phyloP scores from a whole-genome alignment of 805 yeast species.

The Myxozyma melibiosi region DNA sequence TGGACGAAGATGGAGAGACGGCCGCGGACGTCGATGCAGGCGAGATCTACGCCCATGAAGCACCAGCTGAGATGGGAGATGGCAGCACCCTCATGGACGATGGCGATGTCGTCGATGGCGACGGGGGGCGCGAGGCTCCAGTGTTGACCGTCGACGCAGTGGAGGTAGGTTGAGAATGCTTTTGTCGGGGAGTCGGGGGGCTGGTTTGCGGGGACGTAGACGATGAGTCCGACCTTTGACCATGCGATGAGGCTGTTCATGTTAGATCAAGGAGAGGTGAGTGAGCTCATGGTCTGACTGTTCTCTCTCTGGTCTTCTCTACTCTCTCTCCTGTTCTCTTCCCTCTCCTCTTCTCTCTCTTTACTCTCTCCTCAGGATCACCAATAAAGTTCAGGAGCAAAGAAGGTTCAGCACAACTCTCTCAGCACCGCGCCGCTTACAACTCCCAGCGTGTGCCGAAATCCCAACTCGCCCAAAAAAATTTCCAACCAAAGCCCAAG shows the following conservation, averaged over 20 bases:
- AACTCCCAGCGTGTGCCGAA: constrained; percentile 12
- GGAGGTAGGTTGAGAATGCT: constrained; percentile 45
- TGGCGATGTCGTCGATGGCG: constrained; percentile 38
- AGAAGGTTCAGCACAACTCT: constrained; percentile 2
- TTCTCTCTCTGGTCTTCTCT: too few relatives aligned
- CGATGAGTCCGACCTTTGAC: constrained; percentile 35
- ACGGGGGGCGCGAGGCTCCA: constrained; percentile 77
- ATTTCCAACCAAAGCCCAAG: too few relatives aligned
- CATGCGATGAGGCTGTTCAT: constrained; percentile 27
- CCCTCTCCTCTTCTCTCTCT: too few relatives aligned
- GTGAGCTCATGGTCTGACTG: too few relatives aligned
- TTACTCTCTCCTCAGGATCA: too few relatives aligned
- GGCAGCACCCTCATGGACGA: constrained; percentile 28
- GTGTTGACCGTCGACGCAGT: constrained; percentile 68
- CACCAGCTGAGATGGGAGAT: constrained; percentile 66
- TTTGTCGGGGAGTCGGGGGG: neutral
- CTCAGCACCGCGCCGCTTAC: neutral
- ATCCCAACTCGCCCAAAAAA: constrained; percentile 24
- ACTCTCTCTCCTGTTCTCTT: too few relatives aligned
- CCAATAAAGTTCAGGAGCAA: constrained; percentile 2
- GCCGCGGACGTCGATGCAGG: constrained; percentile 73
- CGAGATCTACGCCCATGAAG: constrained; percentile 76
- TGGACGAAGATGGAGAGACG: constrained; percentile 55
- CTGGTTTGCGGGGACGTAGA: constrained; percentile 18
- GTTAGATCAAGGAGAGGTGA: too few relatives aligned